Conservation (phyloP, 768 basidiomycete species). For the Erythrobasidium yunnanense region DNA sequence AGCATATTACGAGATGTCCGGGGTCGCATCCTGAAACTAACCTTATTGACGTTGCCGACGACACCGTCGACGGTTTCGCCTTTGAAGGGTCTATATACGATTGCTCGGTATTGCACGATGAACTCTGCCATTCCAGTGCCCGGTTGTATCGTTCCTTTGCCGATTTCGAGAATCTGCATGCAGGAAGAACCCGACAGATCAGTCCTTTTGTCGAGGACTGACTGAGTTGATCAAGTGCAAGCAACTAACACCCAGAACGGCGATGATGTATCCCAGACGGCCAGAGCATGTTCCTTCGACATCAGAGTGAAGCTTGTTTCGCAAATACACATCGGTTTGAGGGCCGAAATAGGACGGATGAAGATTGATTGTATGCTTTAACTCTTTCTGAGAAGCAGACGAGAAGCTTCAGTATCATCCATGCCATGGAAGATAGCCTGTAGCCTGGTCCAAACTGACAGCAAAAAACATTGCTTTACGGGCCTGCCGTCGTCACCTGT, state of each 20-base stretch:
- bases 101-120: slow-evolving; percentile 81
- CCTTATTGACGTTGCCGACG: slow-evolving; percentile 91
- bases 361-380: slow-evolving; percentile 91
- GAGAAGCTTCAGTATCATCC: slow-evolving; percentile 37
- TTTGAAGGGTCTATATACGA: slow-evolving; percentile 99
- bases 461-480: slow-evolving; percentile 22
- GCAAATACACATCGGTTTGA: slow-evolving; percentile 82
- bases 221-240: too few relatives aligned
- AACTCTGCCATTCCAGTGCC: slow-evolving; percentile 69
- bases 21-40: slow-evolving; percentile 41
- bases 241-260: slow-evolving; percentile 54
- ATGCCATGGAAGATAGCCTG: neutral
- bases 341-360: slow-evolving; percentile 98
- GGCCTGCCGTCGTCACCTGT: too few relatives aligned
- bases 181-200: neutral
- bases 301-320: slow-evolving; percentile 84
- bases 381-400: slow-evolving; percentile 59
- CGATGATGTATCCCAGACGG: slow-evolving; percentile 86
- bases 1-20: neutral
- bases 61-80: slow-evolving; percentile 96
- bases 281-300: slow-evolving; percentile 97
- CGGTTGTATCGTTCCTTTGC: slow-evolving; percentile 28
- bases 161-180: slow-evolving; percentile 15
- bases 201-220: neutral
- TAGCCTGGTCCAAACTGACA: slow-evolving; percentile 6